Evolutionary conservation across 2,329 filamentous ascomycete genomes (phyloP).

Genomic region (Claviceps fusiformis): DNA sequence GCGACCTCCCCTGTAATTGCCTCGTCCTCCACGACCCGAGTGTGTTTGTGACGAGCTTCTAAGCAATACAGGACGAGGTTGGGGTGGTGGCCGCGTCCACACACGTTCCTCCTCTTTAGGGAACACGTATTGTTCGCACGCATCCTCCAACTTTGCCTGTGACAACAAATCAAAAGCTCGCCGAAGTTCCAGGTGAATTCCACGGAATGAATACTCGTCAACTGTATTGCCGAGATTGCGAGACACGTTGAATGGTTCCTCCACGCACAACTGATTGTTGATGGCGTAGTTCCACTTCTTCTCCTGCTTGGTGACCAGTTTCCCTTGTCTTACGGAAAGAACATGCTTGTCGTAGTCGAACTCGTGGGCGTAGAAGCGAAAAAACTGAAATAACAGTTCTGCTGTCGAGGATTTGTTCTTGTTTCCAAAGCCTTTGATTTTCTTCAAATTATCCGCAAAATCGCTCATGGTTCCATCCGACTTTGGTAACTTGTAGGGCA

Average conservation of each 20-base stretch:
- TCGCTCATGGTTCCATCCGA: conserved; percentile 55
- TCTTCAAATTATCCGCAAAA: conserved; percentile 77
- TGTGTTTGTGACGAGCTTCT: conserved; percentile 50
- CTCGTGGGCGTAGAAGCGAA: conserved; percentile 87
- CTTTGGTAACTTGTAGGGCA: conserved; percentile 32
- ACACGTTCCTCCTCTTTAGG: conserved; percentile 65
- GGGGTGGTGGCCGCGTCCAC: conserved; percentile 42
- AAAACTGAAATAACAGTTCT: conserved; percentile 87
- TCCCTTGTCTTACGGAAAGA: conserved; percentile 73
- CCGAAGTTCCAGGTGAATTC: conserved; percentile 78
- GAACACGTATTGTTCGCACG: conserved; percentile 78
- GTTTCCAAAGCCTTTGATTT: conserved; percentile 58
- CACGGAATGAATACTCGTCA: conserved; percentile 86
- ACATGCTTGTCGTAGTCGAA: conserved; percentile 78
- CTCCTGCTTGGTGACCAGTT: conserved; percentile 62
- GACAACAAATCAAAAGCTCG: conserved; percentile 75
- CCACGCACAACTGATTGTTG: conserved; percentile 81
- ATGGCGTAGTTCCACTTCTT: conserved; percentile 76
- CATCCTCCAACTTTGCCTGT: conserved; percentile 64
- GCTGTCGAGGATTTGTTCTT: conserved; percentile 74
- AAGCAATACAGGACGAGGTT: conserved; percentile 41
- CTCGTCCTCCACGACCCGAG: conserved; percentile 33
- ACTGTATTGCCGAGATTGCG: conserved; percentile 93
- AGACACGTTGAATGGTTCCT: conserved; percentile 85
- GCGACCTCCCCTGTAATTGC: conserved; percentile 34